Evolutionary conservation across 2,329 filamentous ascomycete genomes (phyloP), one percentile per base, ranked within the genome.

Genomic region (Falciphora oryzae): DNA sequence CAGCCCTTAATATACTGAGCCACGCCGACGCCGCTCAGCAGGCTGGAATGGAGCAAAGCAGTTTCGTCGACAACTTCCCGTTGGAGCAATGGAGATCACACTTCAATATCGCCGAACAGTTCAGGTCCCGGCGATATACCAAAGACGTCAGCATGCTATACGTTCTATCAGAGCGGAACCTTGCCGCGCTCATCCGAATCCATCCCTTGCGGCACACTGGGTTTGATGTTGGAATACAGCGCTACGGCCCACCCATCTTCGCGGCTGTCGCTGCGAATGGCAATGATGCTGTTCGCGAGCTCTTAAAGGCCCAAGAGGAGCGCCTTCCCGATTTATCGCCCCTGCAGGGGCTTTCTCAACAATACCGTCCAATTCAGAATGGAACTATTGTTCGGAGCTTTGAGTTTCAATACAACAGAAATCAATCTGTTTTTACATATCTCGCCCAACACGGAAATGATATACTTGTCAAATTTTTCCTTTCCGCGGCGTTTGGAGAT

Each of bases 21-120:
- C 80, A 83, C 65, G 75, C 80, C 10, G 69, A 82, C 57, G 32
- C 27, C 50, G 77, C 79, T 57, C 68, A 73, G 63, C 65, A 68
- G 5, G 11, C 31, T 28, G 67, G 65, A 2, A 68, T 76, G 35
- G 29, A 65, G 25, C 75, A 78, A 66, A 56, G 63, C 3, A 59
- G 66, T 0, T 79, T 80, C 66, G 32, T 81, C 1, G 38, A 63
- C 6, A 8, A 29, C 0, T 78, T 78, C 50, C 61, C 64, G n/a
- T 16, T 57, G 22, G 22, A 57, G 53, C 22, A 57, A 57, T 57
- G 53, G 53, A 57, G 22, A 57, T 57, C 18, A 57, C 53, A 57
- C 13, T 16, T 10, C 18, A 57, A 57, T 4, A 8, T 16, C 18
- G 29, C 6, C 29, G 29, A 29, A 10, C 32, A 35, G 32, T 14